A percentile compares a stretch with the other conserved stretches of the same genome.
phyloP scores from a whole-genome alignment of 2,329 filamentous ascomycete species.

The Xylariaceae sp. region DNA sequence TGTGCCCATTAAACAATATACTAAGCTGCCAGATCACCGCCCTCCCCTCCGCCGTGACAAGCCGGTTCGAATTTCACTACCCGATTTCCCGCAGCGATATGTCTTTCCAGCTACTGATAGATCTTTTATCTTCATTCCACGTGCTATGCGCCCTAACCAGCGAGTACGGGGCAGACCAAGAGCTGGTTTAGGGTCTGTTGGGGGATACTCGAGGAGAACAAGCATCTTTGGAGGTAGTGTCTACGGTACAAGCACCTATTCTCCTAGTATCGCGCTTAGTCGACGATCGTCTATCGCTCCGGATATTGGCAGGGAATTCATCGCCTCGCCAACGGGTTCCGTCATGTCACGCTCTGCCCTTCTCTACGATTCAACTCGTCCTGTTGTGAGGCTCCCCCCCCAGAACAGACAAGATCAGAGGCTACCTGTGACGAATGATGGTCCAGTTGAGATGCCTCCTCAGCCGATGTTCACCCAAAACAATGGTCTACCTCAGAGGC shows the following conservation, averaged over 20 bases:
- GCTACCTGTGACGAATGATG: constrained; percentile 23
- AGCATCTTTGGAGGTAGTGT: constrained; percentile 71
- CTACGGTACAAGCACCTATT: constrained; percentile 71
- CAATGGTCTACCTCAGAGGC: constrained; percentile 56
- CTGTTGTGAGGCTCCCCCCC: constrained; percentile 80
- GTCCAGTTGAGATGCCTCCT: constrained; percentile 30
- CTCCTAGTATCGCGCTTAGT: constrained; percentile 83
- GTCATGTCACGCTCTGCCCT: constrained; percentile 66
- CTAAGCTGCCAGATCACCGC: constrained; percentile 88
- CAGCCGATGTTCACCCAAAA: constrained; percentile 58
- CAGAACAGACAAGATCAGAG: constrained; percentile 36
- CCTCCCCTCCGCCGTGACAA: constrained; percentile 94
- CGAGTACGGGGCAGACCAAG: constrained; percentile 69
- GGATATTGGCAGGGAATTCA: constrained; percentile 64
- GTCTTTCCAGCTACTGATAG: constrained; percentile 86
- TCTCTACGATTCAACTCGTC: constrained; percentile 58
- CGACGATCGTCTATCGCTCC: constrained; percentile 75
- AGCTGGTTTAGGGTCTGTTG: constrained; percentile 65
- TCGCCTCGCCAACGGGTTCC: constrained; percentile 78
- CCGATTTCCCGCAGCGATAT: constrained; percentile 73
- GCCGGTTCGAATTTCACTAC: constrained; percentile 88
- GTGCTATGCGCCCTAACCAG: constrained; percentile 89
- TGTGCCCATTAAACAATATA: constrained; percentile 84
- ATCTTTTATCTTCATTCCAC: constrained; percentile 97
- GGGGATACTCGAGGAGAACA: constrained; percentile 71